phyloP scores from a whole-genome alignment of 495 filamentous ascomycete species.

The Lasiosphaeria miniovina region DNA sequence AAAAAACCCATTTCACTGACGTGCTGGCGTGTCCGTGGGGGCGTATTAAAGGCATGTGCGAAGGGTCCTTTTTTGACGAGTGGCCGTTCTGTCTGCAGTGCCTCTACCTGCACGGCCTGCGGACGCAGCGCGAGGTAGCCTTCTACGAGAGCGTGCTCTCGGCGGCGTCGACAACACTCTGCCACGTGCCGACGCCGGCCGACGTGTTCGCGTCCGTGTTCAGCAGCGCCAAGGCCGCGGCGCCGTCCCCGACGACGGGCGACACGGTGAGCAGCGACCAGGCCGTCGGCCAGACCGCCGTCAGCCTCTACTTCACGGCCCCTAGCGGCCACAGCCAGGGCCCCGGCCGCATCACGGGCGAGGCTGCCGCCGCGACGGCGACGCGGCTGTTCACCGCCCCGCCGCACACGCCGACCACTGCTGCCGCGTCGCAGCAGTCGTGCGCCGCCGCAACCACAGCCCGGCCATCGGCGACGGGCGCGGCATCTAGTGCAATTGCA shows the following conservation, averaged over 20 bases:
- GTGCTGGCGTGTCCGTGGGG: too few species aligned
- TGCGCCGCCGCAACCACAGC: too few species aligned
- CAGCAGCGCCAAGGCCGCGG: constrained; percentile 16
- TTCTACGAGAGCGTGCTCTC: constrained; percentile 29
- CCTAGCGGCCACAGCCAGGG: constrained; percentile 24
- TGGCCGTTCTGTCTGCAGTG: constrained; percentile 38
- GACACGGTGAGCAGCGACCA: constrained; percentile 25
- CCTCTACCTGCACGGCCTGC: constrained; percentile 35
- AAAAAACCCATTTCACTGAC: not conserved
- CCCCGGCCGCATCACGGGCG: constrained; percentile 36
- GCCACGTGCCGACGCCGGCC: constrained; percentile 28
- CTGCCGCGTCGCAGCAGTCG: too few species aligned
- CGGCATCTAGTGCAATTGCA: too few species aligned
- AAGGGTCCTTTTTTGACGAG: constrained; percentile 38
- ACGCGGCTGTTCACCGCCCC: constrained; percentile 11
- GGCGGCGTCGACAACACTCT: constrained; percentile 28
- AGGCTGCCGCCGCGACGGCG: constrained; percentile 32
- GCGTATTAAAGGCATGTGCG: constrained; percentile 31
- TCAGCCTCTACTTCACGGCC: constrained; percentile 38
- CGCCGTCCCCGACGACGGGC: constrained; percentile 22
- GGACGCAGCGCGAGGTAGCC: constrained; percentile 24
- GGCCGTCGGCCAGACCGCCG: constrained; percentile 30
- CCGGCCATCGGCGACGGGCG: too few species aligned
- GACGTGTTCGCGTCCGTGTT: constrained; percentile 30
- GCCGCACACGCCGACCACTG: not conserved